Base-by-base conservation (phyloP, 2,329 filamentous ascomycete genomes). In the Paradendryphiella salina region DNA sequence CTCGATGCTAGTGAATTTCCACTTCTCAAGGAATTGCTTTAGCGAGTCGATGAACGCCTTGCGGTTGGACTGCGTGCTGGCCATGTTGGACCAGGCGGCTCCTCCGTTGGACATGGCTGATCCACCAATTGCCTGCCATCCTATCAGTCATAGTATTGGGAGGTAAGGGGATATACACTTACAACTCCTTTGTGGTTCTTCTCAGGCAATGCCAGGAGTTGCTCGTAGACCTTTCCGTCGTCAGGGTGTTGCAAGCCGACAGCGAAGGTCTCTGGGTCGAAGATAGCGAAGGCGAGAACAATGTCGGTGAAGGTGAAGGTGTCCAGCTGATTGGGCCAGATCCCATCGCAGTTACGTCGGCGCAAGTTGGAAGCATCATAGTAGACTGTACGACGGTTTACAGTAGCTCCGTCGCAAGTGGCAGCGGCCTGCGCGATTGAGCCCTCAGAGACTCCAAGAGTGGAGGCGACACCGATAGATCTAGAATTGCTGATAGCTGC, bases 1-100 rank as follows among this genome's bases (percentile, higher is more conserved):
- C 42, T 80, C 77, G 1, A 78, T 64, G 1, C 64, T 62, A 3
- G 77, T 73, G 42, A 80, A 78, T 2, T 66, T 66, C 55, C 77
- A 79, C 5, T 63, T 70, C 1, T 57, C 26, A 60, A 80, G 67
- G 55, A 81, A 80, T 1, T 47, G 39, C 1, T 73, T 48, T 0
- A 79, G 53, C 0, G 66, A 72, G 1, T 61, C 50, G 46, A 75
- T 68, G 54, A 80, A 81, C 0, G 53, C 57, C 0, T 50, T 39
- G n/a, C 70, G 65, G 14, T 68, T 73, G 2, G 50, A 45, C 5
- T 64, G 23, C 2, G 55, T 61, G 15, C 50, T 63, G 4, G 64
- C 66, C 54, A 78, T 68, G 26, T 73, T 56, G 1, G 61, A 60
- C 59, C 74, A 76, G 3, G 66, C 68, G 9, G 60, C 56, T 6